A percentile compares a stretch with the other conserved stretches of the same genome.
Evolutionary conservation across 441 rosid species (phyloP).

Genomic region (Jatropha multifida): DNA sequence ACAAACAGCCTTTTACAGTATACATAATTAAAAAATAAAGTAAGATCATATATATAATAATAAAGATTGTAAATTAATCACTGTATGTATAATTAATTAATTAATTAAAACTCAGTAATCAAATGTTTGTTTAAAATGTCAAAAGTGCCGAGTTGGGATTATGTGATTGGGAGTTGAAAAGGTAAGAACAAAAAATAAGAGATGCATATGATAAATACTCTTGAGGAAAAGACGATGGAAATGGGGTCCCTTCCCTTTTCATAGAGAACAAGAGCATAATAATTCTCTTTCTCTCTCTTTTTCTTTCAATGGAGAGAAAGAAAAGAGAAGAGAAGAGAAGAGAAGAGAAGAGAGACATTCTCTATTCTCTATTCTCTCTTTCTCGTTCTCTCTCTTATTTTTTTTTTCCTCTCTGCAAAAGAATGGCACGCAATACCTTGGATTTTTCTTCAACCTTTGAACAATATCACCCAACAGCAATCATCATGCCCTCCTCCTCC

Average conservation of each 20-base stretch:
- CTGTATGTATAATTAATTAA: too few relatives aligned
- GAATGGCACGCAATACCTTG: conserved; percentile 35
- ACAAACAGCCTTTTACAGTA: conserved; percentile 53
- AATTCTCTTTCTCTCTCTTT: conserved; percentile 21
- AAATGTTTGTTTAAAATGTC: neutral
- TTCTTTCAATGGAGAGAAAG: neutral
- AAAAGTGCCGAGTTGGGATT: neutral
- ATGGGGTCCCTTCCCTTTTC: conserved; percentile 13
- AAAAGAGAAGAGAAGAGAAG: conserved; percentile 15
- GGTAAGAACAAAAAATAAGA: neutral
- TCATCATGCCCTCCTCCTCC: conserved; percentile 54
- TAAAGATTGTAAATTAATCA: neutral
- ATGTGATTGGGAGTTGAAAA: conserved; percentile 14
- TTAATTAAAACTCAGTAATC: too few relatives aligned
- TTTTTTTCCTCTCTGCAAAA: neutral
- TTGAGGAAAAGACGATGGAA: neutral
- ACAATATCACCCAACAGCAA: conserved; percentile 42
- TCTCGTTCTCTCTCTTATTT: conserved; percentile 14
- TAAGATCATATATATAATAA: neutral
- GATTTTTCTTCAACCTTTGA: conserved; percentile 39
- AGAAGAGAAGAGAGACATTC: conserved; percentile 11
- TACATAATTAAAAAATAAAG: neutral
- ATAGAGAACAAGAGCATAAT: conserved; percentile 26
- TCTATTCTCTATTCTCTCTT: neutral
- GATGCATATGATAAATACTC: neutral